Evolutionary conservation across 148 eudicot genomes (phyloP).

Genomic region (Arctostaphylos glauca): DNA sequence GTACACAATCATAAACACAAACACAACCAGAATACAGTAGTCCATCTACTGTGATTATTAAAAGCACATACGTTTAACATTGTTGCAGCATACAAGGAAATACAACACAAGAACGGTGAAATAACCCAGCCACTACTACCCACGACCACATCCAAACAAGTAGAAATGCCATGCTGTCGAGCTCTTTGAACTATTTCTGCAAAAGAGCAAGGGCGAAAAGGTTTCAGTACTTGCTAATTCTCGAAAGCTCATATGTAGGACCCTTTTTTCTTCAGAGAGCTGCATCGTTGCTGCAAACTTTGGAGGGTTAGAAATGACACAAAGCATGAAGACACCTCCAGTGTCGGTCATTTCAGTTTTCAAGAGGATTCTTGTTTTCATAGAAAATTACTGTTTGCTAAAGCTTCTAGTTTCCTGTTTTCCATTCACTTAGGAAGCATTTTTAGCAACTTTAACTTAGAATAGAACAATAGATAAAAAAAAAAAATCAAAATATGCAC

Average conservation of each 20-base stretch:
- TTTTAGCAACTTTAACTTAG: no score
- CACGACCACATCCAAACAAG: not conserved
- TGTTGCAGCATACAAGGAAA: not conserved
- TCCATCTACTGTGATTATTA: not conserved
- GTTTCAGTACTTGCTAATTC: not conserved
- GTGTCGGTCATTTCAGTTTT: not conserved
- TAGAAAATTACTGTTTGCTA: no score
- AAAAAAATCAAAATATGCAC: no score
- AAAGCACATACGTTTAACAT: no score
- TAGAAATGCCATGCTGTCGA: not conserved
- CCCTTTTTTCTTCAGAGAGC: not conserved
- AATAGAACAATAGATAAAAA: no score
- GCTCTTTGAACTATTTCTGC: not conserved
- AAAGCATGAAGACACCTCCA: not conserved
- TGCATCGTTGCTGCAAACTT: not conserved
- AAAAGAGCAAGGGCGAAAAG: not conserved
- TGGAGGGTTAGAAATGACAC: not conserved
- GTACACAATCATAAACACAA: no score
- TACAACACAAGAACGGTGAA: not conserved
- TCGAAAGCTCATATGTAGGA: not conserved
- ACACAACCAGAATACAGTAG: not conserved
- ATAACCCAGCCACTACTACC: not conserved
- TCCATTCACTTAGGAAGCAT: no score
- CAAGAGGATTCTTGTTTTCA: no score
- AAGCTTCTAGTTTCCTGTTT: no score